Evolutionary conservation across 345 rosid genomes (phyloP), one percentile per base, ranked within the genome.

Genomic region (Cochlearia excelsa): DNA sequence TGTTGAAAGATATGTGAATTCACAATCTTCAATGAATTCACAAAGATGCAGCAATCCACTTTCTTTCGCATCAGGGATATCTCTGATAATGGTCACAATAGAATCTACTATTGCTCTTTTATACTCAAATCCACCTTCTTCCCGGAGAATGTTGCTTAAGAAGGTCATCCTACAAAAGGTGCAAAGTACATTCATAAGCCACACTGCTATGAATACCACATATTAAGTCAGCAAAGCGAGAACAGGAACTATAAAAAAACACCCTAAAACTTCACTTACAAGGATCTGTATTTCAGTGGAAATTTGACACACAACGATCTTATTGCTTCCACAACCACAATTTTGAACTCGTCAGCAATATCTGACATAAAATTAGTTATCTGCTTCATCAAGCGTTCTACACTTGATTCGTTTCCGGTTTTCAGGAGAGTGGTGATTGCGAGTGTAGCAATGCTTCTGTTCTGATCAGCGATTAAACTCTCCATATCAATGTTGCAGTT

Each of bases 401-500:
- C 97, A 73, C 99, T 89, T 10, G 97, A 86, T 72, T 93, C 99
- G 51, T 93, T 93, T 78, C 99, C 99, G 2, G 99, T 93, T 83
- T 93, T 93, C 61, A 93, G 79, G 60, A 93, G 86, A 1, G 97
- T 93, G 58, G 99, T 93, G 71, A 93, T 93, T 45, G 99, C 99
- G 58, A 93, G 97, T 63, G 99, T 93, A 30, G 99, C 99, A 51
- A 89, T 89, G 78, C 95, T 93, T 84, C 99, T 83, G 64, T 93
- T 93, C 77, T 92, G 98, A 67, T 92, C 98, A 59, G 98, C 83
- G 51, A 92, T 92, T 72, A 92, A 78, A 69, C 95, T 92, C 82
- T 92, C 98, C 98, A 92, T 92, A 61, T 92, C 98, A 74, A 92
- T 89, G 68, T 92, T 92, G 88, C 99, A 93, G 85, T 83, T 93